A percentile compares a stretch with the other conserved stretches of the same genome.
Evolutionary conservation across 305 asterid genomes (phyloP).

Genomic region (Fraxinus platypoda): DNA sequence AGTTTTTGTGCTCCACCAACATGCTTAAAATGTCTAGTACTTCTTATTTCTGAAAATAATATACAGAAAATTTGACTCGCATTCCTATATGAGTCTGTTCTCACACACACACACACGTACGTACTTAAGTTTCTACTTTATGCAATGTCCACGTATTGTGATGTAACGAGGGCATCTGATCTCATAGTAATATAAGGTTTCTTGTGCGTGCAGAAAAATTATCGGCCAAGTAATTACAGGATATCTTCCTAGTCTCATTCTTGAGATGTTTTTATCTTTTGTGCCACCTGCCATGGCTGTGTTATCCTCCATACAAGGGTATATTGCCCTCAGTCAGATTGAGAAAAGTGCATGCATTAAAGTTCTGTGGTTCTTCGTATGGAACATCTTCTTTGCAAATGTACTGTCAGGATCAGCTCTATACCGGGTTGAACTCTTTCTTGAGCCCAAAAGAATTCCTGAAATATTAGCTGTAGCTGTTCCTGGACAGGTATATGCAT

Average conservation of each 20-base stretch:
- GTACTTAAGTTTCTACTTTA: too few species aligned
- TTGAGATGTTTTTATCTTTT: constrained; percentile 56
- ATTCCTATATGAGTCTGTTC: too few species aligned
- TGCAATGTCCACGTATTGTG: not conserved
- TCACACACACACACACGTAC: too few species aligned
- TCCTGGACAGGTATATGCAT: constrained; percentile 82
- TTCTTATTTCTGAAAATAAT: not conserved
- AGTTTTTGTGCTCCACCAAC: not conserved
- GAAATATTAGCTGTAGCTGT: constrained; percentile 78
- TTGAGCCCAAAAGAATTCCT: constrained; percentile 85
- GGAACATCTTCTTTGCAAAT: constrained; percentile 93
- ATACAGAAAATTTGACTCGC: not conserved
- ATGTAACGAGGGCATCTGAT: not conserved
- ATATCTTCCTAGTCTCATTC: constrained; percentile 93
- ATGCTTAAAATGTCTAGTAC: not conserved
- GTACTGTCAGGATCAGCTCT: constrained; percentile 94
- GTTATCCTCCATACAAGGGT: constrained; percentile 89
- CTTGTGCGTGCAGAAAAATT: constrained; percentile 53
- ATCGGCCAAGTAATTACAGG: constrained; percentile 86
- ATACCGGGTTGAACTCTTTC: constrained; percentile 49
- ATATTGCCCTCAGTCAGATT: constrained; percentile 77
- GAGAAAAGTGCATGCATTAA: constrained; percentile 91
- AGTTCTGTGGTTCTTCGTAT: constrained; percentile 77
- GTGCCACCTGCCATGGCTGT: constrained; percentile 81
- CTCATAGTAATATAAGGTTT: constrained; percentile 13